Evolutionary conservation across 2,329 filamentous ascomycete species (phyloP), one percentile per base, ranked within the genome.

Genomic region (Pseudogymnoascus verrucosus): DNA sequence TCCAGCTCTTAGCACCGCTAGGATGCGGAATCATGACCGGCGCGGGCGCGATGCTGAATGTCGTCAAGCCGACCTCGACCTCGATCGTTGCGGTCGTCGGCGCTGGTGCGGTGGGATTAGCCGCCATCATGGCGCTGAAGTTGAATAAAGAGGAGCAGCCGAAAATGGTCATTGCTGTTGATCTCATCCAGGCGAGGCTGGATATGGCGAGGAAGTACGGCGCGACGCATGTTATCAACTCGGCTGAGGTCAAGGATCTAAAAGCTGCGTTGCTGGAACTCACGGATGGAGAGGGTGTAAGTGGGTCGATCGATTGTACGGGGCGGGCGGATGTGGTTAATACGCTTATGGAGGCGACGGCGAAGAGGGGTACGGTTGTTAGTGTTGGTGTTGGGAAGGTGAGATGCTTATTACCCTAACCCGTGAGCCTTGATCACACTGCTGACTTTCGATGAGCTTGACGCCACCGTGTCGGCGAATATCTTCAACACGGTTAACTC

Each of bases 1-100:
- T 76, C 40, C 67, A 69, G 1, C 64, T 74, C 14, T 73, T 74
- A 37, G 74, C 77, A 5, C 76, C 77, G 1, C 68, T 80, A 19
- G 77, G 77, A 0, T 79, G 78, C 65, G 77, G 77, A 0, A 73
- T 78, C 37, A 74, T 76, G 70, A 79, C 78, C 3, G 78, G 77
- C n/a, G 75, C 75, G 7, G 77, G 77, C 16, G 74, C 78, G 0
- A 72, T 79, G 2, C 66, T 77, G 8, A 76, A 78, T 59, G 69
- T 76, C 0, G 68, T 75, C 0, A 65, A 65, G 11, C 68, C 67
- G 26, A 70, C 73, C 19, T 63, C 69, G 2, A 64, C 69, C 1
- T 70, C 74, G 37, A 69, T 70, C 0, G 66, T 79, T 1, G 74
- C 72, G 3, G 68, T 79, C 0, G 71, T 78, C 2, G 78, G 78